phyloP scores from a whole-genome alignment of 129 eudicot genomes.

The Daucus carota region DNA sequence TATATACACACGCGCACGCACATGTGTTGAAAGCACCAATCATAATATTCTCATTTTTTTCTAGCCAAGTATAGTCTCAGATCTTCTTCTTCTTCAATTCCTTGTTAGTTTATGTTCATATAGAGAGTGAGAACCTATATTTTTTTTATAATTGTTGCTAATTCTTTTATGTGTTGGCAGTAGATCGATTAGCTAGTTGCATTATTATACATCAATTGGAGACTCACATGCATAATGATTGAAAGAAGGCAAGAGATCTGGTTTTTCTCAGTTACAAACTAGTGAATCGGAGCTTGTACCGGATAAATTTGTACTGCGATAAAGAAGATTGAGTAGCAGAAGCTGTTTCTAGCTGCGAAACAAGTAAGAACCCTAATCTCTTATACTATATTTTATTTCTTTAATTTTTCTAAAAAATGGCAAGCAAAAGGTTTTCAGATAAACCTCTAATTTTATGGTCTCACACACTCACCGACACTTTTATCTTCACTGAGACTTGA shows the following conservation, averaged over 20 bases:
- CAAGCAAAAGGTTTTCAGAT: background rate
- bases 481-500: background rate
- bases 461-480: background rate
- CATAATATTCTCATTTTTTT: conserved; percentile 4
- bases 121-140: no score
- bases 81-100: background rate
- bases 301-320: background rate
- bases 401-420: background rate
- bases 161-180: background rate
- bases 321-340: background rate
- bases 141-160: background rate
- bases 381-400: background rate
- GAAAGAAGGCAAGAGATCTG: background rate
- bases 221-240: background rate
- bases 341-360: background rate
- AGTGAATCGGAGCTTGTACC: background rate
- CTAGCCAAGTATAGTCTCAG: background rate
- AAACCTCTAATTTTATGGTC: background rate
- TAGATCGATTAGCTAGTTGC: conserved; percentile 4
- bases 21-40: conserved; percentile 14
- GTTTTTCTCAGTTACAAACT: background rate
- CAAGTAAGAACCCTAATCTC: background rate
- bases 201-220: background rate
- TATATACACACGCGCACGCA: background rate
- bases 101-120: no score